Conservation (phyloP, 768 basidiomycete species). For the Ramaria sp. region DNA sequence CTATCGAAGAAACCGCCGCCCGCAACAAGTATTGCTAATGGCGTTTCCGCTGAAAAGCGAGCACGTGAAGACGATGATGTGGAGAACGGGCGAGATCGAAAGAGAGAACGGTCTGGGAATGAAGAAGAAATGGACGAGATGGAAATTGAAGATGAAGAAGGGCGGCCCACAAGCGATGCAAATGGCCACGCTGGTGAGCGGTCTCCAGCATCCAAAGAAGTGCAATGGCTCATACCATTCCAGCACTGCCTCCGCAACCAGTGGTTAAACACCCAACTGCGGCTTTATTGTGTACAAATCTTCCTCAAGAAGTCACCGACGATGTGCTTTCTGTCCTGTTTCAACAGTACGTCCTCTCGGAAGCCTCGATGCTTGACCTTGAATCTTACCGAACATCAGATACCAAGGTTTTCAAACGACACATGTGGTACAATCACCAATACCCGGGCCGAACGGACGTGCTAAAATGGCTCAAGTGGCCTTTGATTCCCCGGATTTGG, state of each 20-base stretch:
- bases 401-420: constrained; percentile 75
- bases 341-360: constrained; percentile 66
- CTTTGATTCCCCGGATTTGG: constrained; percentile 68
- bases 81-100: constrained; percentile 44
- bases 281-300: constrained; percentile 68
- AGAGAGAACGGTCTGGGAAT: constrained; percentile 59
- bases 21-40: constrained; percentile 9
- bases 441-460: constrained; percentile 50
- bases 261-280: constrained; percentile 44
- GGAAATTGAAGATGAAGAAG: constrained; percentile 87
- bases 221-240: constrained; percentile 19
- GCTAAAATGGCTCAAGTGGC: constrained; percentile 72
- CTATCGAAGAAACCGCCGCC: constrained; percentile 32
- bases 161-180: constrained; percentile 22
- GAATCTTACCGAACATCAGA: constrained; percentile 27
- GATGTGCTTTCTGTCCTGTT: constrained; percentile 80
- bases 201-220: constrained; percentile 18
- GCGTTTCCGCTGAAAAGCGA: constrained; percentile 39
- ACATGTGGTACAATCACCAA: constrained; percentile 58
- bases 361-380: not conserved
- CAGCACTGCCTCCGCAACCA: constrained; percentile 28
- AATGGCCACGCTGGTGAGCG: constrained; percentile 36
- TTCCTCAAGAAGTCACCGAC: constrained; percentile 85
- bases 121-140: constrained; percentile 79
- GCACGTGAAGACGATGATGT: constrained; percentile 49